phyloP scores from a whole-genome alignment of 805 yeast species.

The Cyberlindnera maclurae region DNA sequence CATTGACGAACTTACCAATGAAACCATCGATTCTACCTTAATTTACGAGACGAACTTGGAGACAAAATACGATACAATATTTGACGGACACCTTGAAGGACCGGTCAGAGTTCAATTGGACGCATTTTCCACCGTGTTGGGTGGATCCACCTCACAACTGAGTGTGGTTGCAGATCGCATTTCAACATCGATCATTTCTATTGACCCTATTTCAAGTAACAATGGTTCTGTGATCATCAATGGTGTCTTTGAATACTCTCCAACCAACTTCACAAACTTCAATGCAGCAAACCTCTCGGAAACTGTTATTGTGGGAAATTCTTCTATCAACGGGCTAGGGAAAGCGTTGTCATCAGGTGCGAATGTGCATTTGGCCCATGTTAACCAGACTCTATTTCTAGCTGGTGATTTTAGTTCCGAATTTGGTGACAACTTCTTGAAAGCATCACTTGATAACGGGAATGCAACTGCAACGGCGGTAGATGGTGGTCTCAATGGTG shows the following conservation, averaged over 20 bases:
- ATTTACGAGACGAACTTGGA: constrained; percentile 77
- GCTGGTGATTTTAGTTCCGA: constrained; percentile 42
- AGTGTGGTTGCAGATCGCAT: constrained; percentile 69
- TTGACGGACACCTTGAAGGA: constrained; percentile 55
- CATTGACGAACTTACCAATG: constrained; percentile 32
- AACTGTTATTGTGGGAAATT: constrained; percentile 35
- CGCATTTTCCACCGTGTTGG: constrained; percentile 26
- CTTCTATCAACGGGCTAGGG: constrained; percentile 33
- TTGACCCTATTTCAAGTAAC: constrained; percentile 32
- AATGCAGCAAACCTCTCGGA: constrained; percentile 22
- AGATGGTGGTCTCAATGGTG: constrained; percentile 35
- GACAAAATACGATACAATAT: constrained; percentile 75
- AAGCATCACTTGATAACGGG: constrained; percentile 18
- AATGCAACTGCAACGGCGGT: constrained; percentile 16
- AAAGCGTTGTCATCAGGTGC: constrained; percentile 32
- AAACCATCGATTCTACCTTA: constrained; percentile 32
- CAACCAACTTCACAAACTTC: constrained; percentile 50
- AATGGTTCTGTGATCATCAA: constrained; percentile 42
- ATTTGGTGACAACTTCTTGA: constrained; percentile 33
- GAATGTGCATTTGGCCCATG: constrained; percentile 28
- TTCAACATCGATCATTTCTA: constrained; percentile 38
- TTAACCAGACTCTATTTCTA: constrained; percentile 32
- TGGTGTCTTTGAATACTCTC: constrained; percentile 79
- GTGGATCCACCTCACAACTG: constrained; percentile 23
- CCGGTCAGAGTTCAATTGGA: constrained; percentile 39